A percentile compares a stretch with the other conserved stretches of the same genome.
These are phyloP conservation scores for Colletotrichum cereale DNA, from an alignment of 2,329 filamentous ascomycete species.

Conservation along the genomic window DNA sequence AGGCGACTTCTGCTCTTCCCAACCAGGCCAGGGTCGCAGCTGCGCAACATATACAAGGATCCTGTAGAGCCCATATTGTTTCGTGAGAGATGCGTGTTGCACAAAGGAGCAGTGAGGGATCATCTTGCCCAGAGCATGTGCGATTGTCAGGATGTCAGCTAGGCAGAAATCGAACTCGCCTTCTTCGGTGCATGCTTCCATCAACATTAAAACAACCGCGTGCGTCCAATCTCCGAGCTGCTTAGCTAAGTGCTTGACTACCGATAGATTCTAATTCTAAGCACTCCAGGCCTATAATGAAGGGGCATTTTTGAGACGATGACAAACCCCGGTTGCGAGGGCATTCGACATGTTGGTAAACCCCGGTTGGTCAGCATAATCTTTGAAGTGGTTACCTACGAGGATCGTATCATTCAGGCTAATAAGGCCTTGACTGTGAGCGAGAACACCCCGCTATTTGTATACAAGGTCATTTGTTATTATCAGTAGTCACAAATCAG, in stretches of 20 bases:
- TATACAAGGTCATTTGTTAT: no score
- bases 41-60: not conserved
- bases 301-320: not conserved
- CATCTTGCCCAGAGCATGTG: not conserved
- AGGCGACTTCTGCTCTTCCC: not conserved
- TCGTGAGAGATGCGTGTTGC: not conserved
- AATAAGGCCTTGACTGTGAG: no score
- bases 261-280: conserved; percentile 1
- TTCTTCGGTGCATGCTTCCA: not conserved
- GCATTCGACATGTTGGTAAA: no score
- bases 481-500: no score
- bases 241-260: not conserved
- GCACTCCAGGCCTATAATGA: not conserved
- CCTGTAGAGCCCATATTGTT: not conserved
- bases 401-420: not conserved
- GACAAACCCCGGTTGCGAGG: not conserved
- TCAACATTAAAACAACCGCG: not conserved
- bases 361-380: no score
- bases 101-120: not conserved
- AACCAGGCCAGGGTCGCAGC: not conserved
- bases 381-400: no score
- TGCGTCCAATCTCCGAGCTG: not conserved
- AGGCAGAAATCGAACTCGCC: not conserved
- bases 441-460: not conserved
- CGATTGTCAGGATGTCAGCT: not conserved